phyloP scores from a whole-genome alignment of 2,329 filamentous ascomycete genomes.

The Nemania sp. region DNA sequence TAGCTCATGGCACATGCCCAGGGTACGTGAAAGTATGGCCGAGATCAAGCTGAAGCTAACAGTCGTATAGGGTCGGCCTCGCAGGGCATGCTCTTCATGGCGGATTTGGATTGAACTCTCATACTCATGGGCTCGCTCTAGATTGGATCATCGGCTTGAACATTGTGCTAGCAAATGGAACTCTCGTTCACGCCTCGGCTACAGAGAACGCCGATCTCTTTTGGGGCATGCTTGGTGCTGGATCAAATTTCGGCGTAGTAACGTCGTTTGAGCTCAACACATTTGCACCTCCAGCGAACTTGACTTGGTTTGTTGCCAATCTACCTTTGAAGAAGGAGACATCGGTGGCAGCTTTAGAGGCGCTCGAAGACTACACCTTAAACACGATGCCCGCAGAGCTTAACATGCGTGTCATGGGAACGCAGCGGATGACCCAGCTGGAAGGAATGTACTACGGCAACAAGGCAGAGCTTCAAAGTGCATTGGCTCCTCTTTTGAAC shows the following conservation, averaged over 20 bases:
- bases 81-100: constrained; percentile 44
- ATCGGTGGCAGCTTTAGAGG: constrained; percentile 52
- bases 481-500: constrained; percentile 41
- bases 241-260: constrained; percentile 40
- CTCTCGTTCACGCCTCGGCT: constrained; percentile 36
- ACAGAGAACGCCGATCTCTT: constrained; percentile 40
- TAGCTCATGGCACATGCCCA: constrained; percentile 45
- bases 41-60: constrained; percentile 16
- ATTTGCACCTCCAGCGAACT: constrained; percentile 36
- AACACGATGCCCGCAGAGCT: constrained; percentile 45
- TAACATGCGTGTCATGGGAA: constrained; percentile 47
- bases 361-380: constrained; percentile 34
- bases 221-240: constrained; percentile 41
- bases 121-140: constrained; percentile 50
- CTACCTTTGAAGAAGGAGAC: constrained; percentile 35
- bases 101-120: constrained; percentile 44
- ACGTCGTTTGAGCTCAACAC: constrained; percentile 38
- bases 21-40: constrained; percentile 36
- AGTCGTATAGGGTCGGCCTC: constrained; percentile 39
- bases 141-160: constrained; percentile 47
- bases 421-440: constrained; percentile 41
- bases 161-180: constrained; percentile 38
- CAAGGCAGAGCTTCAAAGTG: constrained; percentile 39
- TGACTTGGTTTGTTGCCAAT: constrained; percentile 38
- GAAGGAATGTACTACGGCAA: constrained; percentile 46